Percentiles rank a stretch among this genome's conserved stretches.
These are phyloP conservation scores for Pythium insidiosum DNA, from an alignment of 352 stramenopile species.

Conservation along the genomic window DNA sequence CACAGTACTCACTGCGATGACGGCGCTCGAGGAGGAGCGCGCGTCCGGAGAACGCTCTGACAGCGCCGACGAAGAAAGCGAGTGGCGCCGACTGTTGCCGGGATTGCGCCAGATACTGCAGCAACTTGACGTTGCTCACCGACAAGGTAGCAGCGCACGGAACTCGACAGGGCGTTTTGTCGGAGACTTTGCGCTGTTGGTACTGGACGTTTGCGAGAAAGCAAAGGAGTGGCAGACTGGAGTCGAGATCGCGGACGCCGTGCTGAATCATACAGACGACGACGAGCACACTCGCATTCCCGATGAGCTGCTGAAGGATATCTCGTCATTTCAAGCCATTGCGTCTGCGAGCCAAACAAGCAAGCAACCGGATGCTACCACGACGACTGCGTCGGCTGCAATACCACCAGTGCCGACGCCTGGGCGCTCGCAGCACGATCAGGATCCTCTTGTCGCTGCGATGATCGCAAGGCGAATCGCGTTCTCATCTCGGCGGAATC, in stretches of 20 bases:
- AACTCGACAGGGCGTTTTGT: too few species aligned
- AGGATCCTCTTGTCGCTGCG: constrained; percentile 41
- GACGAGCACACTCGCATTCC: not conserved
- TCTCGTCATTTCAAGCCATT: not conserved
- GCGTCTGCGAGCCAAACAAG: not conserved
- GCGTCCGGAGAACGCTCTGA: constrained; percentile 6
- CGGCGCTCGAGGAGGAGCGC: constrained; percentile 10
- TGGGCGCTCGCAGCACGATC: too few species aligned
- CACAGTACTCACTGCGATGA: constrained; percentile 26
- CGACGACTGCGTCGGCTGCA: not conserved
- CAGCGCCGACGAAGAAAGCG: not conserved
- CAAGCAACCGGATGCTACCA: too few species aligned
- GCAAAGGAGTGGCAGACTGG: constrained; percentile 31
- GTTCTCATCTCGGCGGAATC: constrained; percentile 50
- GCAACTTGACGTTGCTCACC: not conserved
- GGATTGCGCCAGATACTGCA: constrained; percentile 5
- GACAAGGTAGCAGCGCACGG: too few species aligned
- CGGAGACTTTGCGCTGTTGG: constrained; percentile 49
- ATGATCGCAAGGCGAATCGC: constrained; percentile 63
- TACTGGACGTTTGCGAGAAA: constrained; percentile 44
- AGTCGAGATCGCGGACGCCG: constrained; percentile 14
- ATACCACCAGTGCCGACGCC: too few species aligned
- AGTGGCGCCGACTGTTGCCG: constrained; percentile 5
- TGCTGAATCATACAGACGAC: not conserved
- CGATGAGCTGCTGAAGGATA: not conserved